Evolutionary conservation across 768 basidiomycete species (phyloP), one percentile per base, ranked within the genome.

Genomic region (Hydnomerulius pinastri): DNA sequence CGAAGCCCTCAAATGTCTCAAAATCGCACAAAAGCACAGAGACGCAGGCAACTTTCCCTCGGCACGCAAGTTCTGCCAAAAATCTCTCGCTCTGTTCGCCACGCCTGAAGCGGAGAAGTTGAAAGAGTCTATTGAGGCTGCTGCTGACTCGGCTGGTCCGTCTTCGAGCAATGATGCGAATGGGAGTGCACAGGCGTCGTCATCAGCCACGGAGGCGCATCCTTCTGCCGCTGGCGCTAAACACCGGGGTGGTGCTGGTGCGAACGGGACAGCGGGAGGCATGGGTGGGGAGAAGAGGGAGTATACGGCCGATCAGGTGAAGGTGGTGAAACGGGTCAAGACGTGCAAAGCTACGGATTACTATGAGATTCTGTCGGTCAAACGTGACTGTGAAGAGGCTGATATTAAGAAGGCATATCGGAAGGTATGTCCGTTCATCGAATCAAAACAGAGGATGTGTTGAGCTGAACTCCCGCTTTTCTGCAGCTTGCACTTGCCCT

Each of bases 321-420:
- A 81, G 4, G 80, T 95, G 37, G 96, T 98, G 50, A 89, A 90
- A 69, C 77, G 93, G 43, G 88, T 98, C 40, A 79, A 87, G 60
- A 66, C 75, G 25, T 98, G 96, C 76, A 92, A 90, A 69, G 80
- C 85, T 23, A 90, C 90, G 23, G 86, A 90, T 63, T 98, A 96
- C 68, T 98, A 98, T 67, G 92, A 92, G 68, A 98, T 98, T 54
- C 69, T 98, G 59, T 77, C 80, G 6, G 67, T 93, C 56, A 82
- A 87, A 69, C 83, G 77, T 67, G 86, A 85, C 13, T 93, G 92
- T 61, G 89, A 91, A 28, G 92, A 93, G 62, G 77, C 64, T 4
- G 92, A 92, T 30, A 79, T 94, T 48, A 94, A 97, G 78, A 94
- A 91, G 72, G 94, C 95, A 7, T 98, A 98, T 77, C 81, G 94